Conservation (phyloP, 805 yeast species). For the Lachancea sp. region DNA sequence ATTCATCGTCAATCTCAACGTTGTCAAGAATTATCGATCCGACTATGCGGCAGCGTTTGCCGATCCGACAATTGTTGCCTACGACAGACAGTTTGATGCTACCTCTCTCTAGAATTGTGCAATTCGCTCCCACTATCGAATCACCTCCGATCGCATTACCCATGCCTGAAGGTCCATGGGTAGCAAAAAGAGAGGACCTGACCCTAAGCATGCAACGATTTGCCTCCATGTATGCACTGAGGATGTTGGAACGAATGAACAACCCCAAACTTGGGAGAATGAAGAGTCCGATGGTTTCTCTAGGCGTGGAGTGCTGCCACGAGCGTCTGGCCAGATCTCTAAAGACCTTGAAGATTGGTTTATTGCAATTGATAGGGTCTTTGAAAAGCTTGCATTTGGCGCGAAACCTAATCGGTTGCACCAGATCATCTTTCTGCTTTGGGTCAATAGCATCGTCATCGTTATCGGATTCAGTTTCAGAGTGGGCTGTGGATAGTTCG, state of each 20-base stretch:
- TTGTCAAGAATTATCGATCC: slow-evolving; percentile 76
- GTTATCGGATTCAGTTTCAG: slow-evolving; percentile 18
- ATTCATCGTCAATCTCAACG: slow-evolving; percentile 73
- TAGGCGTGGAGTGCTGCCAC: slow-evolving; percentile 66
- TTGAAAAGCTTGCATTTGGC: slow-evolving; percentile 20
- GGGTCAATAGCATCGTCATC: slow-evolving; percentile 16
- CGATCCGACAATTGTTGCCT: slow-evolving; percentile 69
- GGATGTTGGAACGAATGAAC: slow-evolving; percentile 72
- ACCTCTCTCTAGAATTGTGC: slow-evolving; percentile 73
- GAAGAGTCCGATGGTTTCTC: slow-evolving; percentile 62
- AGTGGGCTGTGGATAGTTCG: background rate
- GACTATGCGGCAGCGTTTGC: slow-evolving; percentile 79
- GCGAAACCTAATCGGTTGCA: slow-evolving; percentile 30
- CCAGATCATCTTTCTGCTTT: slow-evolving; percentile 11
- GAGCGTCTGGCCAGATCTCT: slow-evolving; percentile 87
- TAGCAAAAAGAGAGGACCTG: slow-evolving; percentile 42
- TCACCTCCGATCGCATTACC: slow-evolving; percentile 70
- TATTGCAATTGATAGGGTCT: slow-evolving; percentile 30
- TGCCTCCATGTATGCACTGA: slow-evolving; percentile 82
- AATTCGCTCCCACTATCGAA: slow-evolving; percentile 63
- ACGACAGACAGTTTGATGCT: slow-evolving; percentile 81
- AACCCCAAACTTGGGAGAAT: slow-evolving; percentile 62
- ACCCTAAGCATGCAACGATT: slow-evolving; percentile 69
- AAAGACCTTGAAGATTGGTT: slow-evolving; percentile 59
- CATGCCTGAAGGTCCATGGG: slow-evolving; percentile 21